Base-by-base conservation (phyloP, 345 rosid genomes). In the Gossypium ekmanianum region DNA sequence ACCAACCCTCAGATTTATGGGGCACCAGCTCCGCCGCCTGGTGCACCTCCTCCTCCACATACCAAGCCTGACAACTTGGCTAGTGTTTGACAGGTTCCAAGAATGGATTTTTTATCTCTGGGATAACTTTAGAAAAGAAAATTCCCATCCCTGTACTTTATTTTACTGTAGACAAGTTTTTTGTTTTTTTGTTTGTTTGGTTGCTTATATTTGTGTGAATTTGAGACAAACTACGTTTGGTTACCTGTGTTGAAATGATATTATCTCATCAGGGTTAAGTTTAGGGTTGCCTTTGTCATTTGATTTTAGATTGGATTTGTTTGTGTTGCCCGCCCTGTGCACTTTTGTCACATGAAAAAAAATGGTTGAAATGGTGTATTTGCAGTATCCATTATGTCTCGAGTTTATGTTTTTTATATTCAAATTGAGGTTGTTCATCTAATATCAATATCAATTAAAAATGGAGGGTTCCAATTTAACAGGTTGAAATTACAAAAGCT, bases 1-100 rank as follows among this genome's bases (percentile, higher is more conserved):
- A 87, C 90, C 39, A 92, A 90, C 77, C 82, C 97, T 63, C 96
- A 89, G 69, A 90, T 94, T 1, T 87, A 47, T 58, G 89, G 94
- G 1, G 77, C 74, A 14, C 94, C 94, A 0, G 59, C 85, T 65
- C 91, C 91, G 9, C 91, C 90, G 7, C 84, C 87, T 0, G 88
- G 75, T 16, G 70, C 76, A 41, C 68, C 67, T 63, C 47, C 68
- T 41, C 24, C 39, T 59, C 39, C 64, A 24, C 63, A 59, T 16
- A 26, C 67, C 81, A 9, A 86, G 75, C 78, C 79, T 2, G 72
- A 73, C 64, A 76, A 68, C 64, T 78, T 73, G 12, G 50, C 29
- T 26, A 77, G 77, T 29, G 84, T 79, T 43, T 84, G 52, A 73
- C 4, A 64, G 43, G 20, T 54, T 45, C 29, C 17, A 26, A 48